A percentile compares a stretch with the other conserved stretches of the same genome.
phyloP scores from a whole-genome alignment of 2,329 filamentous ascomycete species.

The Sphaerulina populicola region DNA sequence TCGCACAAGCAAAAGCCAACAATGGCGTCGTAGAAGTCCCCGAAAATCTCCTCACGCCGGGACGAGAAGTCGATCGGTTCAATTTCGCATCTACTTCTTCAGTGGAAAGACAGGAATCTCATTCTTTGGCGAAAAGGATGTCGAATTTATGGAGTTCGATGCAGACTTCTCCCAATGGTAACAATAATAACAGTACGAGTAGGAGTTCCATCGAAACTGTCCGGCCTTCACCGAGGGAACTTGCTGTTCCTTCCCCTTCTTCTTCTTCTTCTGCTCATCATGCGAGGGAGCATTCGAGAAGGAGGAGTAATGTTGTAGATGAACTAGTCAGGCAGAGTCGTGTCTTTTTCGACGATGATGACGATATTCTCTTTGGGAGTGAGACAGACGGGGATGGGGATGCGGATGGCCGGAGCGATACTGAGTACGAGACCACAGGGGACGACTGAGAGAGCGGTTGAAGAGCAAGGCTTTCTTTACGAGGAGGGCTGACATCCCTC shows the following conservation, averaged over 20 bases:
- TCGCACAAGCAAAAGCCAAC: constrained; percentile 31
- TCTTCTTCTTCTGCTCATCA: no score
- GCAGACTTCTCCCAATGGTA: constrained; percentile 2
- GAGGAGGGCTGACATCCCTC: no score
- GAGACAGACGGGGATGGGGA: constrained; percentile 13
- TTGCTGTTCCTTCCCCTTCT: background rate
- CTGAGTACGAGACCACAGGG: constrained; percentile 10
- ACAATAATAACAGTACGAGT: background rate
- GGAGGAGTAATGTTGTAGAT: constrained; percentile 34
- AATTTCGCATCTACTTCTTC: constrained; percentile 13
- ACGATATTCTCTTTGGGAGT: constrained; percentile 33
- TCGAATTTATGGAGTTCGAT: constrained; percentile 25
- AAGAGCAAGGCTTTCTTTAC: background rate
- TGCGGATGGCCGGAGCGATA: constrained; percentile 2
- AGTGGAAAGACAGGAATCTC: constrained; percentile 21
- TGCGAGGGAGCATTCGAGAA: constrained; percentile 10
- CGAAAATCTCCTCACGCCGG: constrained; percentile 20
- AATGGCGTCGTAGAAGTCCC: constrained; percentile 27
- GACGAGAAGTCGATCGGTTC: constrained; percentile 12
- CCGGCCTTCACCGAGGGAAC: constrained; percentile 14
- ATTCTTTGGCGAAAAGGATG: constrained; percentile 28
- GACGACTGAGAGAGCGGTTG: constrained; percentile 3
- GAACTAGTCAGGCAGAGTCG: constrained; percentile 41
- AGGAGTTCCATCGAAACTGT: constrained; percentile 22
- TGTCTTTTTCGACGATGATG: constrained; percentile 42